phyloP scores from a whole-genome alignment of 2,329 filamentous ascomycete genomes.

The Sporothrix euskadiensis region DNA sequence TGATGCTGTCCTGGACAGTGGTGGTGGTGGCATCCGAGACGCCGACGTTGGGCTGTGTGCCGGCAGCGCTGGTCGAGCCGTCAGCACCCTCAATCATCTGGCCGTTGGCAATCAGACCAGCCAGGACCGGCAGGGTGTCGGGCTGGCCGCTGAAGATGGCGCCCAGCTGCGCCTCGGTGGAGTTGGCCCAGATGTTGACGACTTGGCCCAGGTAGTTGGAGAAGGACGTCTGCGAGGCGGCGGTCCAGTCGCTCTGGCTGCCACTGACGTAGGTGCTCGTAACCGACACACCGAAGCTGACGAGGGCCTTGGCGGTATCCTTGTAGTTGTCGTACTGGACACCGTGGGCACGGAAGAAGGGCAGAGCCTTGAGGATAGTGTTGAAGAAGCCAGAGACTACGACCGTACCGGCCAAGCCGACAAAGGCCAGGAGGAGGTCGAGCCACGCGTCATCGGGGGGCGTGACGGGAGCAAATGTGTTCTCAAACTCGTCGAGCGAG shows the following conservation, averaged over 20 bases:
- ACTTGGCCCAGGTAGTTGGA: constrained; percentile 37
- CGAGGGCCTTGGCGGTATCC: constrained; percentile 15
- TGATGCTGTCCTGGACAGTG: neutral
- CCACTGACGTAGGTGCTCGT: constrained; percentile 24
- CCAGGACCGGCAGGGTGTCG: constrained; percentile 34
- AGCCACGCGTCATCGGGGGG: neutral
- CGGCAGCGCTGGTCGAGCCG: constrained; percentile 4
- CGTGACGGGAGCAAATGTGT: constrained; percentile 25
- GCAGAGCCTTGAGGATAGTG: neutral
- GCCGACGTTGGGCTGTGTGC: neutral
- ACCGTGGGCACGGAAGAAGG: neutral
- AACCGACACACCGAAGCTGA: constrained; percentile 1
- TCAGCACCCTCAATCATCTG: constrained; percentile 34
- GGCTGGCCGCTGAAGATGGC: constrained; percentile 36
- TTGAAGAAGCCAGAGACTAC: constrained; percentile 22
- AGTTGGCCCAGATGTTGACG: constrained; percentile 36
- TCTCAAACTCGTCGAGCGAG: neutral
- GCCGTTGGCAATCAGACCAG: constrained; percentile 37
- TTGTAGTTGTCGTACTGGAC: constrained; percentile 23
- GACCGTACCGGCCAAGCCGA: constrained; percentile 18
- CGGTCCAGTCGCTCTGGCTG: constrained; percentile 39
- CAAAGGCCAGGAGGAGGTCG: constrained; percentile 11
- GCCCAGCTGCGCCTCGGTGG: constrained; percentile 27
- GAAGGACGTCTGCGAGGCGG: constrained; percentile 35
- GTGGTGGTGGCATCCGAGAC: neutral